Base-by-base conservation (phyloP, 306 rosid genomes). In the Trichosanthes cucumerina region DNA sequence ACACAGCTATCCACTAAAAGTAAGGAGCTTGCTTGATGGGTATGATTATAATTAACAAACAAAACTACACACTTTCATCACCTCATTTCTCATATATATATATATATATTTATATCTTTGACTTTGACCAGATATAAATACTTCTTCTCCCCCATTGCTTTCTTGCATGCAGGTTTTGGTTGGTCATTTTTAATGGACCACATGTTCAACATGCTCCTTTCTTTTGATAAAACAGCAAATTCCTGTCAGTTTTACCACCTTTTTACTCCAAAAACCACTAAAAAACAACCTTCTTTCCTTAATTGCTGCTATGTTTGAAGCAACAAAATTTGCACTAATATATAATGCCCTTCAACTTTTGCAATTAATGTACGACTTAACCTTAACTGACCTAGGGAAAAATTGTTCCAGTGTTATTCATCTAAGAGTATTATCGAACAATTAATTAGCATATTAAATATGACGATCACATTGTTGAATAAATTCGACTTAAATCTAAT, bases 161-260 rank as follows among this genome's bases (percentile, higher is more conserved):
- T 72, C 77, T 24, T 72, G 77, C 54, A 46, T 47, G 77, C 77
- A 72, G 58, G 58, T 46, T 46, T 44, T 24, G 75, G 53, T 69
- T 21, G 34, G n/a, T 13, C 75, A 41, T 24, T 13, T 43, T 2
- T 10, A 69, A 70, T 41, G 76, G 76, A 43, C 76, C 76, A 70
- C 76, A 70, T 70, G 26, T 46, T 72, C 58, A 24, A 72, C 77
- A 72, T 72, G 77, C 58, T 44, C 14, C 58, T 14, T 14, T 72
- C 6, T 69, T 23, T 26, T 7, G n/a, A 31, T 31, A 63, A 33
- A 33, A 63, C 71, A 63, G 44, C 44, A 15, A 63, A 34, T 46
- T 15, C 43, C 0, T 12, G 44, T 31, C 71, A 28, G 68, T 26
- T 60, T 63, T 33, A 63, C 8, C 23, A 33, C 43, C 10, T 63